Base-by-base conservation (phyloP, 2,329 filamentous ascomycete genomes). In the Claviceps arundinis region DNA sequence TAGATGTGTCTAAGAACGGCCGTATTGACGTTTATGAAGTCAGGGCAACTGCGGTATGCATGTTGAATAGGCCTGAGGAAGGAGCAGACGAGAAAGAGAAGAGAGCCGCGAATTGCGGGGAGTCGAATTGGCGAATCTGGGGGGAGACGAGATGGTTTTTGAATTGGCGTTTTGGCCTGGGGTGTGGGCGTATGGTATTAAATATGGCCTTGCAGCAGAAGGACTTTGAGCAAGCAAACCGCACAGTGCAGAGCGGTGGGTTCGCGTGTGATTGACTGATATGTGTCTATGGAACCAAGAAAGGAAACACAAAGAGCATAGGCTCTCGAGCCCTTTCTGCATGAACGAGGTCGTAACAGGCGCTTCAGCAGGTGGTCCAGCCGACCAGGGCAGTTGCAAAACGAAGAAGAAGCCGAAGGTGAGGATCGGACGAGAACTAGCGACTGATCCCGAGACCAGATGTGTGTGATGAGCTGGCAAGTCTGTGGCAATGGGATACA, bases 21-120 rank as follows among this genome's bases (percentile, higher is more conserved):
- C 59, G 64, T 56, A 59, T 65, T 58, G 63, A 65, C 64, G 61
- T 67, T 66, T 69, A 69, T 68, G 65, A 65, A 58, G 60, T 48
- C 60, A 58, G 61, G 58, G 56, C 59, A 58, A 58, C 57, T 60
- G 59, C 59, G 58, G 58, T 58, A 65, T 64, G 64, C 66, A 68
- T 68, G 57, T 62, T 65, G 63, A 58, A 57, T 62, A 55, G 59
- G 61, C 56, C 57, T 60, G 60, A 57, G 57, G 59, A 54, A 62
- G 53, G 26, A 50, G 46, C 50, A 37, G 52, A 47, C 14, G 44
- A 19, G 38, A 43, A 48, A 41, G 41, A 46, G 47, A 9, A 53
- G 37, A 43, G 30, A 22, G 19, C 16, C 22, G 30, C 26, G 51
- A 46, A 53, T 52, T 53, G 56, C 48, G 56, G 54, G 52, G 51